Base-by-base conservation (phyloP, 163 green algal genomes). In the Dunaliella salina region DNA sequence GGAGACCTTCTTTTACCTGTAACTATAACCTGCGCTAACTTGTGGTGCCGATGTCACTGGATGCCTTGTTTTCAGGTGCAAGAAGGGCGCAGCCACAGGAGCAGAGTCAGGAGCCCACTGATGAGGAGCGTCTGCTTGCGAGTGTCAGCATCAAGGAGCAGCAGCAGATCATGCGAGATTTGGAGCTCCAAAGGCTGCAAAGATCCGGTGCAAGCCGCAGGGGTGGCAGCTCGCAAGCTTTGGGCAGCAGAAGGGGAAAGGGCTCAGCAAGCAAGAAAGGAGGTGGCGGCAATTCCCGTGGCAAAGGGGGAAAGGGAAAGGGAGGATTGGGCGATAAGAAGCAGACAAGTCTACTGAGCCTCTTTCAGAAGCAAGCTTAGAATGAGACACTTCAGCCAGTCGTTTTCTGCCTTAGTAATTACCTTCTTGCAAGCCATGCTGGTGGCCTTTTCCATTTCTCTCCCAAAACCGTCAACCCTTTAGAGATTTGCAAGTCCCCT, bases 81-180 rank as follows among this genome's bases (percentile, higher is more conserved):
- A 12, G 20, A 1, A 45, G 20, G 26, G 45, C 0, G 33, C 40
- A 50, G 8, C 40, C 3, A 8, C 40, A 50, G 40, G 40, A 50
- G 40, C 40, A 50, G 40, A 8, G 40, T 50, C 40, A 8, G 8
- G 40, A 50, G 40, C 40, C 40, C 40, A 50, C 40, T 50, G 40
- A 50, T 50, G 32, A 34, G 18, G 29, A 40, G 30, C 63, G 0
- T 29, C 33, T 88, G 26, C 72, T 93, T 69, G 57, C 33, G 11
- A 80, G 46, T 18, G 82, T 93, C 0, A 85, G 93, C 75, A n/a
- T 94, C n/a, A 80, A 67, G 18, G 90, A 94, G 88, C 93, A 96
- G 86, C 85, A 84, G 32, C 87, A 88, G 8, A 93, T 96, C 25
- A 75, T 96, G 88, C 89, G 90, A 26, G 92, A 95, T 15, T 91